Percentiles rank a stretch among this genome's conserved stretches.
These are phyloP conservation scores for Pseudogymnoascus sp. DNA, from an alignment of 2,329 filamentous ascomycete species.

Conservation along the genomic window DNA sequence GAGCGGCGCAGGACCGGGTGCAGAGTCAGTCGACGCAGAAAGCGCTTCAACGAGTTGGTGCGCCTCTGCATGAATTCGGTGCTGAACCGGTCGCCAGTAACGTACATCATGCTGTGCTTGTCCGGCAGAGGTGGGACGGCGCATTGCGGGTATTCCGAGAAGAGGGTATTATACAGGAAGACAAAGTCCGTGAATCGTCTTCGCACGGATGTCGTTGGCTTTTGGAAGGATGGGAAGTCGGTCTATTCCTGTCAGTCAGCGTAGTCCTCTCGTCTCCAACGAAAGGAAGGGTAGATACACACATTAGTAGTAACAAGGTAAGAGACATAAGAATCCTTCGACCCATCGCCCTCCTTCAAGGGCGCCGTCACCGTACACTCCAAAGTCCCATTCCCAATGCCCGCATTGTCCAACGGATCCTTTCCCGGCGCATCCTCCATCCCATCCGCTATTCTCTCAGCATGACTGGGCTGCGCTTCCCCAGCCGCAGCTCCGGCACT, in stretches of 20 bases:
- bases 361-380: conserved; percentile 78
- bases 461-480: conserved; percentile 12
- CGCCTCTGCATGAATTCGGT: conserved; percentile 83
- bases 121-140: conserved; percentile 92
- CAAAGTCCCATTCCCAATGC: conserved; percentile 63
- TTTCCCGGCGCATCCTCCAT: conserved; percentile 28
- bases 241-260: conserved; percentile 48
- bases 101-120: conserved; percentile 99
- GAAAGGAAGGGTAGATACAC: conserved; percentile 22
- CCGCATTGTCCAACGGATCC: conserved; percentile 44
- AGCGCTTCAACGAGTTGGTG: conserved; percentile 84
- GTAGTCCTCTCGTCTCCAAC: not conserved
- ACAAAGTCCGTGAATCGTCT: conserved; percentile 97
- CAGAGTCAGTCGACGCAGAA: conserved; percentile 75
- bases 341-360: conserved; percentile 91
- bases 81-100: conserved; percentile 90
- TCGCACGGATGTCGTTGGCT: conserved; percentile 67
- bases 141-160: conserved; percentile 79
- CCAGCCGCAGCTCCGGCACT: not conserved
- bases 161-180: conserved; percentile 87
- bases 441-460: conserved; percentile 16
- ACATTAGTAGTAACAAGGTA: conserved; percentile 90
- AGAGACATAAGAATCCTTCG: conserved; percentile 93
- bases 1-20: conserved; percentile 84
- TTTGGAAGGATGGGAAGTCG: conserved; percentile 88